phyloP scores from a whole-genome alignment of 306 rosid genomes.

The Lathyrus oleraceus region DNA sequence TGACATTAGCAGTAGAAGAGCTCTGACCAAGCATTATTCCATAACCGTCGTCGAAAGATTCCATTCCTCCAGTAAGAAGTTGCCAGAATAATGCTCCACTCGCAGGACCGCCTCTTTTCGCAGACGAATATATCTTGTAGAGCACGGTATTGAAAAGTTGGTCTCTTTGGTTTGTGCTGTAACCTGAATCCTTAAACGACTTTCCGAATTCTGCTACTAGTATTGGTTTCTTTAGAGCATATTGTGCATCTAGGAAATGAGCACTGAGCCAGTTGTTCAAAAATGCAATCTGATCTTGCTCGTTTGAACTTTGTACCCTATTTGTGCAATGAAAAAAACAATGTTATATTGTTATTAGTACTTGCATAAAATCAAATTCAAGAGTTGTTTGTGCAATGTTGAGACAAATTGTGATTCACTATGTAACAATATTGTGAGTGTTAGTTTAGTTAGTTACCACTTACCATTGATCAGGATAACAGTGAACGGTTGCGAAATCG shows the following conservation, averaged over 20 bases:
- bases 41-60: conserved; percentile 77
- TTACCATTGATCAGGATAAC: conserved; percentile 94
- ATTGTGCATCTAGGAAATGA: conserved; percentile 73
- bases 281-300: conserved; percentile 60
- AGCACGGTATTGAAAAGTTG: conserved; percentile 62
- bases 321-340: neutral
- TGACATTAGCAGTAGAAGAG: conserved; percentile 72
- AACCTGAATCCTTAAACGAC: conserved; percentile 66
- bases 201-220: conserved; percentile 76
- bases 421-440: neutral
- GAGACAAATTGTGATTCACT: neutral
- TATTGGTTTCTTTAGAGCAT: conserved; percentile 64
- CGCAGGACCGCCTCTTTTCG: conserved; percentile 75
- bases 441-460: too few species aligned
- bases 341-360: neutral
- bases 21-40: conserved; percentile 69
- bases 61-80: conserved; percentile 80
- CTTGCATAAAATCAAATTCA: neutral
- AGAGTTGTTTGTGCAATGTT: neutral
- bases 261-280: conserved; percentile 73
- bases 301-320: conserved; percentile 66
- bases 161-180: conserved; percentile 60
- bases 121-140: conserved; percentile 72
- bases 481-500: conserved; percentile 87
- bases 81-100: conserved; percentile 89